Base-by-base conservation (phyloP, 352 stramenopile genomes). In the Globisporangium yorkense region DNA sequence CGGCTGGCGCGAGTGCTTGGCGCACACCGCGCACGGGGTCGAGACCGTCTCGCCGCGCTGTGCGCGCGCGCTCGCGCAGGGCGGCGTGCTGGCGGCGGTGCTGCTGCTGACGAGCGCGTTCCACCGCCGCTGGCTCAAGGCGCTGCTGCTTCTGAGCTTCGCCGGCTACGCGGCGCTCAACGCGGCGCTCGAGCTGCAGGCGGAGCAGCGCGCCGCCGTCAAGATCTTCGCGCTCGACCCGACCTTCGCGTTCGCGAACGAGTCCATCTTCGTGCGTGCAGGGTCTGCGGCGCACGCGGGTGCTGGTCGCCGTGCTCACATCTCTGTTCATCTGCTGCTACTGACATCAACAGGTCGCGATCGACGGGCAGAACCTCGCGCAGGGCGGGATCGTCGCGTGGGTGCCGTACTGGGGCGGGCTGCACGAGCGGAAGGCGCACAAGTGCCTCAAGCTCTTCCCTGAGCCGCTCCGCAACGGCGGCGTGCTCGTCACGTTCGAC, bases 321-420 rank as follows among this genome's bases (percentile, higher is more conserved):
- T 27, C 24, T 59, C n/a, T 56, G 44, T 12, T 21, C 13, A 5
- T 37, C n/a, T 10, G 35, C 0, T 61, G 2, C 47, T 2, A 10
- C 16, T 37, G 18, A n/a, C 10, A 43, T 0, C 12, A 50, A 51
- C 55, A 94, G 84, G 69, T 94, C 53, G 75, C 80, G 18, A 81
- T 94, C 33, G 84, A 94, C 43, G 84, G 84, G 51, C 78, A 90
- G 52, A 94, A 94, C 60, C 68, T 94, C 2, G 79, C 87, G 48
- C 68, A 92, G 41, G 80, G 75, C 39, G 81, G 73, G 12, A 75
- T 67, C 16, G 71, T 94, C 35, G 72, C 81, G 8, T 94, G 84
- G 84, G 65, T 72, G 5, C 77, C 84, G 2, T 92, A 89, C 63
- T 94, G 84, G 84, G 78, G 75, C 27, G 74, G 72, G 0, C 35